phyloP scores from a whole-genome alignment of 371 early-diverging fungal species.

The Batrachochytrium dendrobatidis region DNA sequence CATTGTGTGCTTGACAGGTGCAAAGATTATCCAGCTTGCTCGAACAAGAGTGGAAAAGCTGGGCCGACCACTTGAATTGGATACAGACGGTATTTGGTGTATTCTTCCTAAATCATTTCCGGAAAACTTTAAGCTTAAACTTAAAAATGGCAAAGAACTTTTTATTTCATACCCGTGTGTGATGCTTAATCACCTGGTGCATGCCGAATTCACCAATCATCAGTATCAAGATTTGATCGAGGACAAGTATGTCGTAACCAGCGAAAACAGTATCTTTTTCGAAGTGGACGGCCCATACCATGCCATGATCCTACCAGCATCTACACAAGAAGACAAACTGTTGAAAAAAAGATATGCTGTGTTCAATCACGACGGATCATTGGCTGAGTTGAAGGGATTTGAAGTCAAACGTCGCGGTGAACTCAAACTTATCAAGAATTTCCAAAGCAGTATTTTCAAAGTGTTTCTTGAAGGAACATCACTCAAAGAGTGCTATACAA shows the following conservation, averaged over 20 bases:
- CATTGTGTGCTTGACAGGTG: conserved; percentile 96
- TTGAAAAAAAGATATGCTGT: conserved; percentile 99
- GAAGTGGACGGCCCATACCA: conserved; percentile 99
- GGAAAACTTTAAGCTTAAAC: conserved; percentile 78
- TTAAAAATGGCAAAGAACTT: conserved; percentile 68
- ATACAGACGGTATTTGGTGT: conserved; percentile 99
- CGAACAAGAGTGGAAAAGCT: conserved; percentile 88
- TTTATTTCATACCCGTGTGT: conserved; percentile 92
- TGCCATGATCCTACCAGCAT: conserved; percentile 98
- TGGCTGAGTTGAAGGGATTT: conserved; percentile 99
- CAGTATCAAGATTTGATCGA: conserved; percentile 78
- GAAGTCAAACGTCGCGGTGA: conserved; percentile 99
- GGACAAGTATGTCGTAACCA: conserved; percentile 59
- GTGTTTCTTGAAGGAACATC: conserved; percentile 84
- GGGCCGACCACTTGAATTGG: conserved; percentile 96
- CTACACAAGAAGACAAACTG: conserved; percentile 93
- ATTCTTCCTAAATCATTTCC: conserved; percentile 93
- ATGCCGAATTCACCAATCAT: conserved; percentile 94
- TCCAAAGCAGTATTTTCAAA: conserved; percentile 94
- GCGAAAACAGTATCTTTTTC: conserved; percentile 97
- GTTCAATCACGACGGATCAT: conserved; percentile 89
- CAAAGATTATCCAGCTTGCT: conserved; percentile 96
- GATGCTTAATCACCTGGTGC: conserved; percentile 97
- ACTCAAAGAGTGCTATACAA: conserved; percentile 85
- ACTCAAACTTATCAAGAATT: conserved; percentile 96